phyloP scores from a whole-genome alignment of 2,329 filamentous ascomycete genomes.

The Claviceps sp. region DNA sequence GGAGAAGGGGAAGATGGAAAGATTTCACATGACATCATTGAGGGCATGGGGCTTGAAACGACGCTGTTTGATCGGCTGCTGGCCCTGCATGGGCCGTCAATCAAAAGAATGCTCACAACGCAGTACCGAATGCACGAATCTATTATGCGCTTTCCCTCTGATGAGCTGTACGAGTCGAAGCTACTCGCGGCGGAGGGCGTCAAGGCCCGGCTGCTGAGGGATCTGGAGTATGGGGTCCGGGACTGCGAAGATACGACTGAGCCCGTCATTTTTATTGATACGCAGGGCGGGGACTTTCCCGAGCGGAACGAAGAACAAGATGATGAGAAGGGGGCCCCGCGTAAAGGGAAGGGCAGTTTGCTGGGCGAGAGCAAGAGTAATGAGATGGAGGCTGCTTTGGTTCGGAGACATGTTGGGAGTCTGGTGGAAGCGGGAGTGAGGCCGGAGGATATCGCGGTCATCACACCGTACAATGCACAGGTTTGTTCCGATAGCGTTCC shows the following conservation, averaged over 20 bases:
- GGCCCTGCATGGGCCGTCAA: constrained; percentile 60
- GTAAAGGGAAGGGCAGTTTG: constrained; percentile 31
- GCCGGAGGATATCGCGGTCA: constrained; percentile 76
- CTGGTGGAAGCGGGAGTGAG: constrained; percentile 70
- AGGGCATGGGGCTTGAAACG: constrained; percentile 59
- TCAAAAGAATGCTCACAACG: constrained; percentile 91
- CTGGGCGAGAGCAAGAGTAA: constrained; percentile 69
- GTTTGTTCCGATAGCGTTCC: constrained; percentile 32
- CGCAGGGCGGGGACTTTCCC: constrained; percentile 83
- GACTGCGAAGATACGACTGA: constrained; percentile 79
- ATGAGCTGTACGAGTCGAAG: constrained; percentile 71
- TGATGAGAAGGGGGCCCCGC: constrained; percentile 37
- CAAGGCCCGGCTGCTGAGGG: constrained; percentile 58
- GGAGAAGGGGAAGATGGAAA: constrained; percentile 19
- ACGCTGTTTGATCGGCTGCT: constrained; percentile 88
- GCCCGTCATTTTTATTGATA: constrained; percentile 88
- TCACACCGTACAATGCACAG: constrained; percentile 95
- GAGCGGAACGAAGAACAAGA: constrained; percentile 58
- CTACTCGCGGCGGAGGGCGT: constrained; percentile 73
- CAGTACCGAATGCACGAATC: constrained; percentile 97
- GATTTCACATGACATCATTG: constrained; percentile 17
- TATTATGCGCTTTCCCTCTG: constrained; percentile 91
- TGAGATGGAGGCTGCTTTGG: constrained; percentile 74
- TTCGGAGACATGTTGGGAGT: constrained; percentile 60
- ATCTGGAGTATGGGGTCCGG: constrained; percentile 63